These are phyloP conservation scores for peach (Prunus persica) DNA, from an alignment of 306 rosid genomes.

Conservation along the genomic window DNA sequence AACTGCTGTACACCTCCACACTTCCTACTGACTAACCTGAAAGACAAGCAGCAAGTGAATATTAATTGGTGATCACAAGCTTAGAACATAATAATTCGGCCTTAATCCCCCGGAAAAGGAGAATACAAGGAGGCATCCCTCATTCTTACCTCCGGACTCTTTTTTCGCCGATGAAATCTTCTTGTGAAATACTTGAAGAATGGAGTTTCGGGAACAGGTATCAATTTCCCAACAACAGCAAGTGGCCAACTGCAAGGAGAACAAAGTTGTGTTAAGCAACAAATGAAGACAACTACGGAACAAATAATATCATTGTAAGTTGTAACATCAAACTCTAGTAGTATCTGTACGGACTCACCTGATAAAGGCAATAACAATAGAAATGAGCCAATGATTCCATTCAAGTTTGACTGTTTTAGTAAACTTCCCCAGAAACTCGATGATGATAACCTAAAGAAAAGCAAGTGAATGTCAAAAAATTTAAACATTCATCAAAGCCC, in stretches of 20 bases:
- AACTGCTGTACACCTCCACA: neutral
- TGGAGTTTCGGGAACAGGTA: constrained; percentile 56
- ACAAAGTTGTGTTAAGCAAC: constrained; percentile 1
- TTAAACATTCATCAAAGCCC: neutral
- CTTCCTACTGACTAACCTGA: constrained; percentile 4
- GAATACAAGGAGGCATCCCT: neutral
- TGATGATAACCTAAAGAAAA: constrained; percentile 53
- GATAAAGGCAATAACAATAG: constrained; percentile 60
- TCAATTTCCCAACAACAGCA: constrained; percentile 66
- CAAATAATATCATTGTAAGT: neutral
- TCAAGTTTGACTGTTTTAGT: constrained; percentile 57
- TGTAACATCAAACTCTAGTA: neutral
- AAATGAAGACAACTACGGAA: neutral
- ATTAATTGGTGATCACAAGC: neutral
- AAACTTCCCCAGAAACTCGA: constrained; percentile 81
- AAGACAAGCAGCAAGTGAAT: neutral
- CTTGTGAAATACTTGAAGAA: constrained; percentile 11
- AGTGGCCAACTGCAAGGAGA: constrained; percentile 81
- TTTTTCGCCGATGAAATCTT: constrained; percentile 5
- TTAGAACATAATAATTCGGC: neutral
- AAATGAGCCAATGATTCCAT: constrained; percentile 78
- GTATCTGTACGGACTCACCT: constrained; percentile 41
- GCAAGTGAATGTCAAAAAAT: neutral
- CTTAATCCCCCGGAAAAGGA: neutral
- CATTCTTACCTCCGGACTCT: constrained; percentile 8